Evolutionary conservation across 192 early-diverging fungal genomes (phyloP), one percentile per base, ranked within the genome.

Genomic region (Gaertneriomyces sp.): DNA sequence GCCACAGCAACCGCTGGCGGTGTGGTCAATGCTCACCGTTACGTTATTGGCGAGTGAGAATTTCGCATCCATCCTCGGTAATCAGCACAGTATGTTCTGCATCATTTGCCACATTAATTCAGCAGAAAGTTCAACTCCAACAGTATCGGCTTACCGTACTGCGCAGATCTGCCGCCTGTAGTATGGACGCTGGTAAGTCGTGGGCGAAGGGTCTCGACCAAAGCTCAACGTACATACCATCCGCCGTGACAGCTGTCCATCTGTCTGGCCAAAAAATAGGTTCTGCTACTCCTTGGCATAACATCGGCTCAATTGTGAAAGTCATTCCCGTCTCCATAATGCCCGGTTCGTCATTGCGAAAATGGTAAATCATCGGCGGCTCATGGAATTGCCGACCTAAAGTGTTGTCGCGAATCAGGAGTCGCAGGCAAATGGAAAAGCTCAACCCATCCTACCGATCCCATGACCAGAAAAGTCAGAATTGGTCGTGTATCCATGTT

Each of bases 241-340:
- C 93, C 9, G 64, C 64, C 0, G 92, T 91, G 1, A 80, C 73
- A 10, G 88, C 82, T 3, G 91, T 95, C 92, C 91, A 96, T 49
- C 82, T 81, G 63, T 93, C 93, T n/a, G 89, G 90, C 90, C 90
- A 92, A 73, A 81, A 81, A 20, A 91, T 63, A 33, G 85, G 87
- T 1, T 68, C 74, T 6, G 87, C 70, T n/a, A 65, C 68, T 17
- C 92, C 91, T 69, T 96, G 91, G 65, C 88, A 90, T 61, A 93
- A 75, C 58, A 91, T 87, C 0, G 92, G 92, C 73, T 96, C 91
- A 58, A 96, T 89, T 14, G 93, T 96, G 63, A 96, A 96, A 16
- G 84, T 78, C 88, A 91, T 94, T 0, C 90, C 89, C 6, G 84
- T 70, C 54, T 73, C 71, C 90, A 96, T 90, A 2, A 66, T 58